Evolutionary conservation across 23 red algal species (phyloP).

Genomic region (Gracilaria gracilis): DNA sequence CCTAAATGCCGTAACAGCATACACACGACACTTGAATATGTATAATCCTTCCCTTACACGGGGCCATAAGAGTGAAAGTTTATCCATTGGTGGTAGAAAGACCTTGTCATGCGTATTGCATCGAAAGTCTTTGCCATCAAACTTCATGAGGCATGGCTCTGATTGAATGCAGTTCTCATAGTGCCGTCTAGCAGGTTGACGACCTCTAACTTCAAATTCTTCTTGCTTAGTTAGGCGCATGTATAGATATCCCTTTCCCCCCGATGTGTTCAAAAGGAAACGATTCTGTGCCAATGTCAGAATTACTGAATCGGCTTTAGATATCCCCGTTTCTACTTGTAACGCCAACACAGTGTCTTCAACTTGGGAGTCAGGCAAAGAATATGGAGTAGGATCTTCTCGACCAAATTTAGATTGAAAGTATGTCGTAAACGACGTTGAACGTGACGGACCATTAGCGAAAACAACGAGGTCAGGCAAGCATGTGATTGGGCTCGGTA

Average conservation of each 20-base stretch:
- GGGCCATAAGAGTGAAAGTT: slow-evolving; percentile 29
- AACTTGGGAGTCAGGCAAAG: not conserved
- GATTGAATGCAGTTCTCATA: slow-evolving; percentile 20
- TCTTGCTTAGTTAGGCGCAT: slow-evolving; percentile 37
- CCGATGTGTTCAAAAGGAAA: slow-evolving; percentile 14
- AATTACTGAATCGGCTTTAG: slow-evolving; percentile 16
- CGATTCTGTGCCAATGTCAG: slow-evolving; percentile 39
- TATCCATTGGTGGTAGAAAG: slow-evolving; percentile 2
- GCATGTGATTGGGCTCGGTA: not conserved
- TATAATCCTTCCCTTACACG: slow-evolving; percentile 21
- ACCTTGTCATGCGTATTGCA: not conserved
- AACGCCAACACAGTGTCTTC: slow-evolving; percentile 13
- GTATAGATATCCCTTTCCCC: slow-evolving; percentile 32
- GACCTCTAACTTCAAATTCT: slow-evolving; percentile 11
- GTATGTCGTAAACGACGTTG: not conserved
- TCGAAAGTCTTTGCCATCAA: not conserved
- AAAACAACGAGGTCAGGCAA: slow-evolving; percentile 10
- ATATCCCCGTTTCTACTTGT: not conserved
- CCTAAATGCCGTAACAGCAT: slow-evolving; percentile 20
- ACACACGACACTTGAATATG: not conserved
- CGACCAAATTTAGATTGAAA: slow-evolving; percentile 11
- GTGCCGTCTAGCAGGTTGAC: not conserved
- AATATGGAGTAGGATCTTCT: slow-evolving; percentile 16
- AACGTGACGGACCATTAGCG: slow-evolving; percentile 13
- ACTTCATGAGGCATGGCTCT: slow-evolving; percentile 29